These are phyloP conservation scores for Halophytophthora batemanensis DNA, from an alignment of 352 stramenopile genomes.

Conservation along the genomic window DNA sequence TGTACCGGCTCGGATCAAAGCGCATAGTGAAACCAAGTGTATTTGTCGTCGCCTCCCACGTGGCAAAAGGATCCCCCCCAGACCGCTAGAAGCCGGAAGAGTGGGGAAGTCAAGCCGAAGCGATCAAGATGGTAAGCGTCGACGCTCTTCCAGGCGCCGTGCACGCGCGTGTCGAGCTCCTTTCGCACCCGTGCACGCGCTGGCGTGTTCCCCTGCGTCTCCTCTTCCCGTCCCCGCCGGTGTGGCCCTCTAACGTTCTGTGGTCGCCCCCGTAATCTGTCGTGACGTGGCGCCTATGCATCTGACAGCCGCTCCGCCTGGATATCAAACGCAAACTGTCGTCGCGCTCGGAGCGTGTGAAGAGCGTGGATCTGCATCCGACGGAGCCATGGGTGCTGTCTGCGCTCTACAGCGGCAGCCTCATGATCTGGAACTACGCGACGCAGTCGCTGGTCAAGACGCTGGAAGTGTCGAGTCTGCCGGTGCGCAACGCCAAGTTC, in stretches of 20 bases:
- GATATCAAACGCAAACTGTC: conserved; percentile 94
- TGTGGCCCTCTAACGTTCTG: conserved; percentile 7
- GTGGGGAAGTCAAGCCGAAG: no score
- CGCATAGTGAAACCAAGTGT: no score
- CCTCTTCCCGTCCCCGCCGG: conserved; percentile 3
- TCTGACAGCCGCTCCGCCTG: conserved; percentile 60
- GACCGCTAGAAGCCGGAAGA: no score
- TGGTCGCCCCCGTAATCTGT: no score
- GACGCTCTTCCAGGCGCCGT: no score
- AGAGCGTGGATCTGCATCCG: conserved; percentile 98
- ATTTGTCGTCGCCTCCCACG: no score
- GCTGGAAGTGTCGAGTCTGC: conserved; percentile 96
- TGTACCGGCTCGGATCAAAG: neutral
- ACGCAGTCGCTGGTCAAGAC: conserved; percentile 94
- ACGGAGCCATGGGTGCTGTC: conserved; percentile 97
- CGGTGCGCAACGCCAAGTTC: conserved; percentile 94
- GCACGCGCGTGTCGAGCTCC: no score
- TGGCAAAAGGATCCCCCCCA: no score
- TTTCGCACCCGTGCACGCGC: neutral
- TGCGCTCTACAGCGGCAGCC: conserved; percentile 96
- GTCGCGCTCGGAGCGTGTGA: conserved; percentile 96
- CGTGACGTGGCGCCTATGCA: neutral
- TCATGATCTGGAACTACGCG: conserved; percentile 99
- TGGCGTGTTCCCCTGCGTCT: conserved; percentile 1
- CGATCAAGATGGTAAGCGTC: no score